These are phyloP conservation scores for Annulohypoxylon maeteangense DNA, from an alignment of 495 filamentous ascomycete species.

Conservation along the genomic window DNA sequence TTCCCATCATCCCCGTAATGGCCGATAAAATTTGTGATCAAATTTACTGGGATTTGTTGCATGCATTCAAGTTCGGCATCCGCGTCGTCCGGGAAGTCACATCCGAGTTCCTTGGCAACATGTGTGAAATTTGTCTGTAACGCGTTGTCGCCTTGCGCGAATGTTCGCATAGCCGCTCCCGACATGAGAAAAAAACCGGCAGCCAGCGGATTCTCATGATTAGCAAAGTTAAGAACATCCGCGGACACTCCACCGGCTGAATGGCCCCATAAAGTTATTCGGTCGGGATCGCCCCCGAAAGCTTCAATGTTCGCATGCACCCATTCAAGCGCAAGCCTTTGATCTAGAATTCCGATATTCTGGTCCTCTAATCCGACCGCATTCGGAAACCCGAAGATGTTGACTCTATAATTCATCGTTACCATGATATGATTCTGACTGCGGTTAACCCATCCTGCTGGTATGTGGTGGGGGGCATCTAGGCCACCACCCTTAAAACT, in stretches of 20 bases:
- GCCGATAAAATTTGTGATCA: conserved; percentile 54
- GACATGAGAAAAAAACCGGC: conserved; percentile 58
- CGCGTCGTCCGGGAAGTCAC: conserved; percentile 50
- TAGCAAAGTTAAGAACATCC: conserved; percentile 59
- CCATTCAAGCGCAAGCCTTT: conserved; percentile 72
- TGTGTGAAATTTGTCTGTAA: conserved; percentile 57
- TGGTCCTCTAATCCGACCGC: conserved; percentile 48
- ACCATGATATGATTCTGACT: conserved; percentile 65
- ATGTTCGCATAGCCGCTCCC: conserved; percentile 53
- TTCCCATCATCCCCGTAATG: conserved; percentile 52
- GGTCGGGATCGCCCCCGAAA: conserved; percentile 72
- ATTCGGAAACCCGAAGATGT: conserved; percentile 70
- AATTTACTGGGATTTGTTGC: conserved; percentile 51
- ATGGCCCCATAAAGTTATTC: conserved; percentile 68
- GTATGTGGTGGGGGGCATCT: conserved; percentile 57
- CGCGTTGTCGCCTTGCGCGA: conserved; percentile 47
- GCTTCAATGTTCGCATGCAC: conserved; percentile 71
- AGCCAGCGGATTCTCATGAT: conserved; percentile 57
- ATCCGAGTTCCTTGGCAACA: conserved; percentile 53
- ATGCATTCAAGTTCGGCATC: conserved; percentile 55
- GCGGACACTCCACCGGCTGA: conserved; percentile 57
- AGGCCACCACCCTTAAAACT: conserved; percentile 55
- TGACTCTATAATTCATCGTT: conserved; percentile 68
- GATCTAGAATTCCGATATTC: conserved; percentile 68
- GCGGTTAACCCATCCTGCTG: conserved; percentile 53